Base-by-base conservation (phyloP, 106 monocot species). In the Dendrobium huoshanense region DNA sequence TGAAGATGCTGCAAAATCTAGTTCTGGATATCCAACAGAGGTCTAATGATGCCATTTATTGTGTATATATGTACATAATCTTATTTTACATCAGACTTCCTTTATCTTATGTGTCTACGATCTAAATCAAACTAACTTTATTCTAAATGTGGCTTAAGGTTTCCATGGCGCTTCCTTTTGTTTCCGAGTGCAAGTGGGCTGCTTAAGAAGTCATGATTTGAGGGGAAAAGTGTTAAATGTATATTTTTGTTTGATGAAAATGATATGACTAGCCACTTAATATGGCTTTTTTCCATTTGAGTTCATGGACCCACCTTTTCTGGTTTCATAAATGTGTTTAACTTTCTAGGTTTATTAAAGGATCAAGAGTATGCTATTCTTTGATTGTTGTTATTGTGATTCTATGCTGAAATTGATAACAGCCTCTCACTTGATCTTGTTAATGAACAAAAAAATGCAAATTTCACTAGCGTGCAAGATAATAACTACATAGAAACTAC, bases 41-140 rank as follows among this genome's bases (percentile, higher is more conserved):
- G 45, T 73, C 48, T 82, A 75, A 73, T 78, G 73, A 48, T 31
- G n/a, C 18, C 11, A 4, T 58, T 73, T 72, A 42, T 31, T 81
- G 72, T 59, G 7, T 88, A 89, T 56, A 89, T 89, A 82, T 84
- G 86, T 89, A 82, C 79, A 86, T 79, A 77, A 37, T 70, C 70
- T 22, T 33, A 70, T 37, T 64, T 22, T 67, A 67, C 25, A 7
- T 67, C 67, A 24, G 27, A 67, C 67, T 56, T 16, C 19, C 56
- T 67, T 5, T 65, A 68, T 70, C 27, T 70, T 2, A 37, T 64
- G 13, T 37, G 37, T 20, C 5, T 61, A 37, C 33, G 27, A 5
- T 67, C 20, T 67, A 67, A 31, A 31, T 37, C 37, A 5, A 70
- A 70, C 70, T 25, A 25, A 67, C 5, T 37, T 70, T 31, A 33